Percentiles rank a stretch among this genome's conserved stretches.
These are phyloP conservation scores for Farysia itapuensis DNA, from an alignment of 1,284 basidiomycete genomes.

Conservation along the genomic window DNA sequence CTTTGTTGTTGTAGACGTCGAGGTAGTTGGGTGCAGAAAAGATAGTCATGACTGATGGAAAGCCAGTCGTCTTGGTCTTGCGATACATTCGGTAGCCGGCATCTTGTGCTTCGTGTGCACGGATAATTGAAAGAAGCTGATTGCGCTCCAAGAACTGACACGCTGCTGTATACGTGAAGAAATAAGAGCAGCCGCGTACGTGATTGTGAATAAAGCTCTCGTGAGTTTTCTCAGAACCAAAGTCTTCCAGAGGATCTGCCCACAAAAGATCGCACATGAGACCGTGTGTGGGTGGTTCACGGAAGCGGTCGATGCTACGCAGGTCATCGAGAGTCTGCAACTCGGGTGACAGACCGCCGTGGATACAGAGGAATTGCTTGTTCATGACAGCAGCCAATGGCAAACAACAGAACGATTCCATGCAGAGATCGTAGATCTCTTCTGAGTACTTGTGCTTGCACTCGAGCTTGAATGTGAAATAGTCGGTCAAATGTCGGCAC, in stretches of 20 bases:
- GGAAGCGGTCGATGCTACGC: slow-evolving; percentile 86
- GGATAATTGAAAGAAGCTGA: slow-evolving; percentile 88
- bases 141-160: slow-evolving; percentile 92
- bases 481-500: slow-evolving; percentile 59
- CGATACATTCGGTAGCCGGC: slow-evolving; percentile 91
- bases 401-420: slow-evolving; percentile 83
- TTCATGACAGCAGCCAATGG: slow-evolving; percentile 94
- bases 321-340: slow-evolving; percentile 88
- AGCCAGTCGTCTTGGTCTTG: slow-evolving; percentile 87
- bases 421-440: slow-evolving; percentile 59
- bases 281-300: slow-evolving; percentile 89
- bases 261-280: slow-evolving; percentile 94
- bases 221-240: slow-evolving; percentile 82
- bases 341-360: slow-evolving; percentile 88
- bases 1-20: slow-evolving; percentile 95
- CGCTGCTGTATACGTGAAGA: slow-evolving; percentile 89
- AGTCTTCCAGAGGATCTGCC: slow-evolving; percentile 92
- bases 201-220: slow-evolving; percentile 90
- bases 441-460: slow-evolving; percentile 61
- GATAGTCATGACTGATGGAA: slow-evolving; percentile 93
- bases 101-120: slow-evolving; percentile 93
- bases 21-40: slow-evolving; percentile 92
- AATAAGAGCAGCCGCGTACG: slow-evolving; percentile 91
- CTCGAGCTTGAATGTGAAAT: slow-evolving; percentile 60
- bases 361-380: slow-evolving; percentile 94